Evolutionary conservation across 257 asterid genomes (phyloP).

Genomic region (Cinchona pubescens): DNA sequence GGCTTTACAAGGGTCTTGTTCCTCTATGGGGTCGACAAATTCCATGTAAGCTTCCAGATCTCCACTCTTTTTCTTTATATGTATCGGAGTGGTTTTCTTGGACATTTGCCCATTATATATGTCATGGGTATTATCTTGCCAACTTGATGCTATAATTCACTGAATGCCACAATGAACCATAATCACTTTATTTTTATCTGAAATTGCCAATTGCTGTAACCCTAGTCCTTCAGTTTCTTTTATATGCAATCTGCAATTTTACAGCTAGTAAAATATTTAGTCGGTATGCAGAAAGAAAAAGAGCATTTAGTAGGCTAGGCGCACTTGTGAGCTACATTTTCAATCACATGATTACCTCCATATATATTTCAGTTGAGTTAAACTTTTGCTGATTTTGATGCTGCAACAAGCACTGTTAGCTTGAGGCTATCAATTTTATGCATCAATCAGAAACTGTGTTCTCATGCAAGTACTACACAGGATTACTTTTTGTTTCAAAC

Average conservation of each 20-base stretch:
- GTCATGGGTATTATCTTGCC: not conserved
- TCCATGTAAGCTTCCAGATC: slow-evolving; percentile 58
- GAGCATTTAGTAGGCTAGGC: too few relatives aligned
- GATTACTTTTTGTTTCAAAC: not conserved
- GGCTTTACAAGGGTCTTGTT: slow-evolving; percentile 77
- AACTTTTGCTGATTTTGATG: not conserved
- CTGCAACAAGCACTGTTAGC: not conserved
- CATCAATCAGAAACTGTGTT: not conserved
- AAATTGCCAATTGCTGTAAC: not conserved
- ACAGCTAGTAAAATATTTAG: not conserved
- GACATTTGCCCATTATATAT: not conserved
- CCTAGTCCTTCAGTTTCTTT: not conserved
- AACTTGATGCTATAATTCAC: not conserved
- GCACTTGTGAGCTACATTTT: not conserved
- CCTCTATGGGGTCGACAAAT: slow-evolving; percentile 96
- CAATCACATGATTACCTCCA: not conserved
- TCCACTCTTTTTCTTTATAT: not conserved
- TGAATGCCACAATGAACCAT: not conserved
- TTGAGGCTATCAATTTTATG: not conserved
- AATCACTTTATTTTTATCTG: not conserved
- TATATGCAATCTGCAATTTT: not conserved
- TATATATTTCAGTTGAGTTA: not conserved
- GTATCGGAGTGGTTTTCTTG: not conserved
- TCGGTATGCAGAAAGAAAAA: too few relatives aligned
- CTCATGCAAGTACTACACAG: not conserved